Conservation (phyloP, 2,329 filamentous ascomycete species). For the Simplicillium sp. region DNA sequence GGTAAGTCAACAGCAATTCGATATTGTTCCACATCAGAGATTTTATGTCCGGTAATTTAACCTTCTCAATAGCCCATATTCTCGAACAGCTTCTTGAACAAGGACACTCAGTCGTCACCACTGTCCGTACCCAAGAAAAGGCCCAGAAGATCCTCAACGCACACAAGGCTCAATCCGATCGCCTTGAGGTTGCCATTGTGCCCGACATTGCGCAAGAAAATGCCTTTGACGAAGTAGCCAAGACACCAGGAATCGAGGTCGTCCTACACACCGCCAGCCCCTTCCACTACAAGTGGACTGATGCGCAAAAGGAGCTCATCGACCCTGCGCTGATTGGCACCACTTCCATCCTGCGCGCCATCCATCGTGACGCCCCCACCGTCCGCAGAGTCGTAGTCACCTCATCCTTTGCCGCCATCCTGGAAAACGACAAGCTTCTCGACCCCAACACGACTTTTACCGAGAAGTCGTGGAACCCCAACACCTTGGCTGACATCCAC, state of each 20-base stretch:
- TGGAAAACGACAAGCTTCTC: constrained; percentile 25
- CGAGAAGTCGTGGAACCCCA: constrained; percentile 45
- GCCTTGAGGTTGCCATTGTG: constrained; percentile 51
- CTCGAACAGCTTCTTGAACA: constrained; percentile 42
- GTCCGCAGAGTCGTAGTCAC: constrained; percentile 49
- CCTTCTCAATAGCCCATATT: constrained; percentile 33
- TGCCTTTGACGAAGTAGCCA: constrained; percentile 61
- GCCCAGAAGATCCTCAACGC: constrained; percentile 40
- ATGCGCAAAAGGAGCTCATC: constrained; percentile 43
- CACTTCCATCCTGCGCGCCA: constrained; percentile 61
- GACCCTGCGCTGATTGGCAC: constrained; percentile 50
- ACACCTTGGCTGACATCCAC: constrained; percentile 33
- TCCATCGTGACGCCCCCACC: constrained; percentile 44
- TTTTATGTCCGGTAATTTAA: neutral
- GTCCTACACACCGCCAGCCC: constrained; percentile 54
- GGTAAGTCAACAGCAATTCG: constrained; percentile 18
- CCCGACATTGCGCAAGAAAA: constrained; percentile 65
- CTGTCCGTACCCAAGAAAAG: constrained; percentile 45
- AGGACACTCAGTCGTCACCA: constrained; percentile 44
- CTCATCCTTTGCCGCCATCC: constrained; percentile 44
- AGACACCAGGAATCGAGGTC: constrained; percentile 39
- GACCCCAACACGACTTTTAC: constrained; percentile 31
- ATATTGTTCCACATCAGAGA: neutral
- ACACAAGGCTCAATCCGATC: constrained; percentile 31
- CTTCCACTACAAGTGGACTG: constrained; percentile 43